Conservation (phyloP, 2,329 filamentous ascomycete species). For the Aureobasidium sp. region DNA sequence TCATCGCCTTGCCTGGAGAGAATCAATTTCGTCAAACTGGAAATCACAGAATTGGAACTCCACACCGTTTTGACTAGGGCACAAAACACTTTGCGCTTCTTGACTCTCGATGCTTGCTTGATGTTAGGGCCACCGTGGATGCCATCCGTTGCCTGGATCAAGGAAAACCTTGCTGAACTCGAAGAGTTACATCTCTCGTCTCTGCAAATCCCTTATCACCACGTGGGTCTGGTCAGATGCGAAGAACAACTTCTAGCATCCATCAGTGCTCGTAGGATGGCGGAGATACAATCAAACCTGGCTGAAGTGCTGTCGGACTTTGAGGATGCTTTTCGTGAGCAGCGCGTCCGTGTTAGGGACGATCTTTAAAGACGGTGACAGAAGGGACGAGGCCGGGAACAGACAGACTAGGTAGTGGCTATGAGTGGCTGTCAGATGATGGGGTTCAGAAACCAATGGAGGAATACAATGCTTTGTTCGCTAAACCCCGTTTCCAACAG, state of each 20-base stretch:
- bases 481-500: background rate
- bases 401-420: too few species aligned
- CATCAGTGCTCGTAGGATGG: background rate
- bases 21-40: background rate
- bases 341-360: too few species aligned
- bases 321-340: too few species aligned
- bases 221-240: too few species aligned
- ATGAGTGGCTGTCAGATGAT: too few species aligned
- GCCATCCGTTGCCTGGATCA: background rate
- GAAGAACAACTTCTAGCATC: background rate
- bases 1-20: background rate
- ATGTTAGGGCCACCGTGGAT: background rate
- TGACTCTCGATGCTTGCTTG: background rate
- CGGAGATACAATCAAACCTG: background rate
- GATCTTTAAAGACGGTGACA: too few species aligned
- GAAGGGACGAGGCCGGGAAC: too few species aligned
- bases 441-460: background rate
- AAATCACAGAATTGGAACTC: background rate
- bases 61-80: background rate
- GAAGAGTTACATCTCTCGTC: background rate
- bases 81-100: background rate
- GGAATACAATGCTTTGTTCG: background rate
- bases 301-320: background rate
- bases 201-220: background rate
- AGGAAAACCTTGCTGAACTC: background rate